Base-by-base conservation (phyloP, 1,284 basidiomycete species). In the Cystobasidium slooffiae region DNA sequence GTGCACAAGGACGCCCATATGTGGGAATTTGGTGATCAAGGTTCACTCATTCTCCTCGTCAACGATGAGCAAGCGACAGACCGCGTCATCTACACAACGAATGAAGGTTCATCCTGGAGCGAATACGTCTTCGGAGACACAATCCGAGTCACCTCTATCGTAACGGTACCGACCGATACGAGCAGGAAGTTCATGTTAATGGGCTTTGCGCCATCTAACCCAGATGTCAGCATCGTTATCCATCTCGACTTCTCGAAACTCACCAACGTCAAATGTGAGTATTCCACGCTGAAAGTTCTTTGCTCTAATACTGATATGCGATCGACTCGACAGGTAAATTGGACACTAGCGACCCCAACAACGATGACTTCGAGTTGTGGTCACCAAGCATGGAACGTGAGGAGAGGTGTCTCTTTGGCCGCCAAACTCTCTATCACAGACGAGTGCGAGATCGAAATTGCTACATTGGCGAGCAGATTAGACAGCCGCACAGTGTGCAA, bases 11-110 rank as follows among this genome's bases (percentile, higher is more conserved):
- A 97, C 79, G 95, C 97, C 0, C 92, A 98, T 81, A 86, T 97
- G 67, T 99, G 94, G 94, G 94, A 97, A 81, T 98, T 94, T 80
- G 96, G 96, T 47, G 97, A 99, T 83, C 96, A 93, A 1, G 96
- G 97, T 8, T 94, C 94, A 0, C 87, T 99, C 75, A 86, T 99
- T 47, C 85, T 99, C 76, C 90, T 99, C 83, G 94, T 89, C 69
- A 97, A 98, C 82, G 97, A 99, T 82, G 94, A 98, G 82, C 90
- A 91, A 74, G 88, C 94, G 0, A 96, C 93, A 1, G 92, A 97
- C 81, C 89, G 91, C 77, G 88, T 98, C 49, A 82, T 94, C 76
- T 98, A 90, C 84, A 92, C 91, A 61, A 91, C 89, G 6, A 89
- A 99, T 82, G 92, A 99, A 81, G 96, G 96, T 3, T 77, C 88